These are phyloP conservation scores for Linanthus parryae DNA, from an alignment of 148 eudicot species.

Conservation along the genomic window DNA sequence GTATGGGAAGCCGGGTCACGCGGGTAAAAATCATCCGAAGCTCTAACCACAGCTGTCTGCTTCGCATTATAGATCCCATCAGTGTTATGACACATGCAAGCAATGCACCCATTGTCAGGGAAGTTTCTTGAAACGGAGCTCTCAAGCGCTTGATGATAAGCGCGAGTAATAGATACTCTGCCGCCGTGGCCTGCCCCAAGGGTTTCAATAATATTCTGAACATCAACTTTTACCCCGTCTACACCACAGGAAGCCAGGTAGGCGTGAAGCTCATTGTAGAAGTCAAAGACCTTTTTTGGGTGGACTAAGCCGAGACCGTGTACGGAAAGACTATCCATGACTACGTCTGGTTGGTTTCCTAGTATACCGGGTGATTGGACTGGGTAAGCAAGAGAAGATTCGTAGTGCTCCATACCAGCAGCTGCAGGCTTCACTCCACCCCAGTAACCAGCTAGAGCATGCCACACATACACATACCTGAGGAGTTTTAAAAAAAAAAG, in stretches of 20 bases:
- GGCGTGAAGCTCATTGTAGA: conserved; percentile 97
- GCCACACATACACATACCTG: conserved; percentile 92
- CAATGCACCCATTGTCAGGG: conserved; percentile 81
- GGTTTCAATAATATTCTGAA: conserved; percentile 89
- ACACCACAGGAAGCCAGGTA: conserved; percentile 90
- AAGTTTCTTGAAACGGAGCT: conserved; percentile 72
- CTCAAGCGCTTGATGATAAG: conserved; percentile 78
- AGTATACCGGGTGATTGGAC: conserved; percentile 76
- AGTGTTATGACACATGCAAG: conserved; percentile 93
- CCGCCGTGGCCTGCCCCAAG: conserved; percentile 98
- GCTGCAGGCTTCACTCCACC: conserved; percentile 93
- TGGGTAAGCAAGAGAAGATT: conserved; percentile 78
- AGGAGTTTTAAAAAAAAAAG: conserved; percentile 2
- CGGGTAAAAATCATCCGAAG: conserved; percentile 93
- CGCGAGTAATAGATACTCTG: conserved; percentile 75
- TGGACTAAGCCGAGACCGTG: conserved; percentile 87
- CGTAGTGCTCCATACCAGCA: conserved; percentile 87
- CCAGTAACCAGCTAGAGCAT: conserved; percentile 97
- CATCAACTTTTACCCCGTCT: conserved; percentile 99
- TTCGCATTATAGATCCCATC: conserved; percentile 76
- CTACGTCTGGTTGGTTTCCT: conserved; percentile 92
- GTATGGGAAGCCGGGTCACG: conserved; percentile 97
- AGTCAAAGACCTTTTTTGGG: conserved; percentile 82
- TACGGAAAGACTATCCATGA: conserved; percentile 85
- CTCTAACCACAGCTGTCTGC: conserved; percentile 76